Evolutionary conservation across 805 yeast species (phyloP), one percentile per base, ranked within the genome.

Genomic region (Barnettozyma wickerhamii): DNA sequence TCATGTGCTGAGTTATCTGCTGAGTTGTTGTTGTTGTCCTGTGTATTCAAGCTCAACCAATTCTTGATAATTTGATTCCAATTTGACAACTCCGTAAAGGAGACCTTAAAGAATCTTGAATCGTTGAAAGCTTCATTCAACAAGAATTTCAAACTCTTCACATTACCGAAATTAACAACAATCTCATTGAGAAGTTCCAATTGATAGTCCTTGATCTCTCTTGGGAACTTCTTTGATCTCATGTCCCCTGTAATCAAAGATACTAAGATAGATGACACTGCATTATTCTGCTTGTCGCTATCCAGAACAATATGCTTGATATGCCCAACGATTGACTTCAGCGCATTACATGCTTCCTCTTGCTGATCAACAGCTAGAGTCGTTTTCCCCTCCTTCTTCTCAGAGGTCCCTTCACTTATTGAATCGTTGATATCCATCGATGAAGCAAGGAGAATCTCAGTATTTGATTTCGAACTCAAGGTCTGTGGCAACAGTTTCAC

Each of bases 1-100:
- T 80, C 89, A 34, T 38, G 38, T 30, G 74, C 23, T 6, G 37
- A 10, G 5, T 30, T 34, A 23, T 32, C 33, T n/a, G 14, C 19
- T 5, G 30, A 32, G 23, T 33, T 35, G 15, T 39, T 21, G 17
- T 30, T 35, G 12, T 15, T 10, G 14, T 14, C n/a, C n/a, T n/a
- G n/a, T n/a, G n/a, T 74, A 42, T 84, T 93, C 13, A 65, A 71
- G 7, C 66, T 61, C 4, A 81, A 69, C 95, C 96, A 91, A 10
- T 66, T 64, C 19, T 57, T 55, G 6, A 90, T 62, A 1, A 86
- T 68, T 0, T 63, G 52, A 41, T 66, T 65, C 91, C 95, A 84
- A 3, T 49, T 36, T 14, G 61, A 47, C 4, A 62, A 46, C 36
- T 61, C 60, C 35, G 47, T 37, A 6, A 51, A 45, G 5, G 53